Percentiles rank a stretch among this genome's conserved stretches.
Conservation (phyloP, 208 protist species). For the Acanthamoeba polyphaga region DNA sequence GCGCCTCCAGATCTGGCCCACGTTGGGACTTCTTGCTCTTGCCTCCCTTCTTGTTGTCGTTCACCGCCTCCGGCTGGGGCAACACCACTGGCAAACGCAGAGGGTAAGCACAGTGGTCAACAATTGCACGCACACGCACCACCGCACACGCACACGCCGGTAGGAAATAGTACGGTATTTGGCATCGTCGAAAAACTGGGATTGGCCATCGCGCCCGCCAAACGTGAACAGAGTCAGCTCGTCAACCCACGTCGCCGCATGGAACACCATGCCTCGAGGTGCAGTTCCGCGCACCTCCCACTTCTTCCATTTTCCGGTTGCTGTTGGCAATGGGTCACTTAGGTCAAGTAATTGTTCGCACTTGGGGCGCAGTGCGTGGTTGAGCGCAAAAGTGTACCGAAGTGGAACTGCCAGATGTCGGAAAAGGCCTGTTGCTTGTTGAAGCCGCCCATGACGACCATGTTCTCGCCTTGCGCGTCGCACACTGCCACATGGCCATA, state of each 20-base stretch:
- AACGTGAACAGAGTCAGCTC: background rate
- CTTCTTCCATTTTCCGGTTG: background rate
- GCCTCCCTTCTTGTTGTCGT: background rate
- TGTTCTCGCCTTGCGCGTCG: background rate
- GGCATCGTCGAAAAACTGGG: background rate
- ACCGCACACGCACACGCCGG: too few relatives aligned
- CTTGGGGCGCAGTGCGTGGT: background rate
- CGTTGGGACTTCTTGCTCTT: background rate
- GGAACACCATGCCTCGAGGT: background rate
- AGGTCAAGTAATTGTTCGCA: background rate
- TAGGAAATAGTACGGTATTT: background rate
- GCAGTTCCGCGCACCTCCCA: slow-evolving; percentile 18
- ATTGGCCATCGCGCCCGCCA: background rate
- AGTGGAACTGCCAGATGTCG: slow-evolving; percentile 46
- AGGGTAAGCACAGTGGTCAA: background rate
- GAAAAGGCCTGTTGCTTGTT: background rate
- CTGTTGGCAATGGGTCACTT: background rate
- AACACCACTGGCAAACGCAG: background rate
- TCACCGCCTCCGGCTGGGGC: background rate
- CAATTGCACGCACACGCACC: background rate
- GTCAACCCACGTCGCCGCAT: background rate
- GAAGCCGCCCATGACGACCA: background rate
- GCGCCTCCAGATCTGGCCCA: background rate
- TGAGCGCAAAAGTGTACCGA: background rate
- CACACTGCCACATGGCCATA: background rate